These are phyloP conservation scores for Gentiana straminea DNA, from an alignment of 257 asterid species.

Conservation along the genomic window DNA sequence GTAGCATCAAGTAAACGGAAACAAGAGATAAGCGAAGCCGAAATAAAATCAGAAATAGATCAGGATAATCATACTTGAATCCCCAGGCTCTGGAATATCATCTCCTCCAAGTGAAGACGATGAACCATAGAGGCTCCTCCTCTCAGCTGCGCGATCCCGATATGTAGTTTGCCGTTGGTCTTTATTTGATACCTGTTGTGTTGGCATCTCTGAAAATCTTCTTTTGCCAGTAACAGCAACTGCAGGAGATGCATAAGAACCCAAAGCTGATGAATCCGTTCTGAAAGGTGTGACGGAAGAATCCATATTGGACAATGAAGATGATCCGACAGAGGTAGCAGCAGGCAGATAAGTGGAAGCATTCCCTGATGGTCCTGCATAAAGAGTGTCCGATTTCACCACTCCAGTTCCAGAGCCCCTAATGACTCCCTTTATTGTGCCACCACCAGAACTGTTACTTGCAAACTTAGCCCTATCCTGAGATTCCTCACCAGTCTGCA, in stretches of 20 bases:
- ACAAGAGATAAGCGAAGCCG: not conserved
- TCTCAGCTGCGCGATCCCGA: slow-evolving; percentile 96
- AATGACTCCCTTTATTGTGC: slow-evolving; percentile 72
- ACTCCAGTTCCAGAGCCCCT: slow-evolving; percentile 84
- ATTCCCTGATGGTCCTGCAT: slow-evolving; percentile 41
- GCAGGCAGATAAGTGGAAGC: slow-evolving; percentile 25
- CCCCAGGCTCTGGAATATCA: slow-evolving; percentile 51
- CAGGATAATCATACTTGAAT: slow-evolving; percentile 65
- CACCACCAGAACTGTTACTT: slow-evolving; percentile 50
- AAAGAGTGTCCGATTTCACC: slow-evolving; percentile 68
- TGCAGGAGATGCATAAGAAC: slow-evolving; percentile 53
- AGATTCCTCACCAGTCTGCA: slow-evolving; percentile 42
- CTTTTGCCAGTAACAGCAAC: slow-evolving; percentile 64
- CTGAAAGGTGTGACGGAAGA: slow-evolving; percentile 54
- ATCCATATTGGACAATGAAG: slow-evolving; percentile 28
- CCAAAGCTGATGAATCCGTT: slow-evolving; percentile 80
- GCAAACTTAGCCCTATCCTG: slow-evolving; percentile 49
- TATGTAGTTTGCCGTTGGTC: slow-evolving; percentile 62
- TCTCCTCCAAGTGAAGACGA: slow-evolving; percentile 59
- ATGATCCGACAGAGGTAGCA: slow-evolving; percentile 26
- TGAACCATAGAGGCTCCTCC: slow-evolving; percentile 93
- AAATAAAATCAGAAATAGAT: slow-evolving; percentile 11
- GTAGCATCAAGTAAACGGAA: not conserved
- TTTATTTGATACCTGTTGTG: slow-evolving; percentile 33
- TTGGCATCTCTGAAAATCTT: slow-evolving; percentile 92